phyloP scores from a whole-genome alignment of 2,329 filamentous ascomycete species.

The Colletotrichum incanum region DNA sequence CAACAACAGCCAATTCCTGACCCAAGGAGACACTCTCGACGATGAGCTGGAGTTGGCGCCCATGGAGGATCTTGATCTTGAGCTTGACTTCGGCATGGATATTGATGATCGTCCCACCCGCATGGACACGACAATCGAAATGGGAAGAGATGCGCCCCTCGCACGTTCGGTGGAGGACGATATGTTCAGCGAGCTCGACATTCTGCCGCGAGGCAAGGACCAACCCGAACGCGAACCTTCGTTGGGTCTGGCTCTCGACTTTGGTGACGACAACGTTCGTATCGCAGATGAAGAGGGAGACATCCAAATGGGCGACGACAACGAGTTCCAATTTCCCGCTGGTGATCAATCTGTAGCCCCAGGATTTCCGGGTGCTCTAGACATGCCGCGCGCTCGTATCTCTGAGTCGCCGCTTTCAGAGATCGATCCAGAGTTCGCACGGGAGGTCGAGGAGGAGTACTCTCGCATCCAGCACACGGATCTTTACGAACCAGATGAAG shows the following conservation, averaged over 20 bases:
- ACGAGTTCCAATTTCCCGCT: conserved; percentile 73
- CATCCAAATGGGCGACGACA: conserved; percentile 71
- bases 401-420: conserved; percentile 81
- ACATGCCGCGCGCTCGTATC: conserved; percentile 72
- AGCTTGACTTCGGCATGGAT: conserved; percentile 82
- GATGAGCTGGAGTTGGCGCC: conserved; percentile 70
- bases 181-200: conserved; percentile 76
- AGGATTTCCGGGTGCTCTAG: conserved; percentile 60
- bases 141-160: conserved; percentile 87
- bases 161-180: conserved; percentile 79
- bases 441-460: conserved; percentile 73
- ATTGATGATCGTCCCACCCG: conserved; percentile 74
- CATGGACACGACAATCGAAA: conserved; percentile 81
- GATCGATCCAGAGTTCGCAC: conserved; percentile 75
- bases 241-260: conserved; percentile 67
- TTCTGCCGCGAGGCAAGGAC: conserved; percentile 70
- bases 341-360: conserved; percentile 73
- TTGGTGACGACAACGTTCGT: conserved; percentile 69
- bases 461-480: conserved; percentile 67
- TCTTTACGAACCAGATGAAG: conserved; percentile 74
- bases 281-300: conserved; percentile 78
- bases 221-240: conserved; percentile 70
- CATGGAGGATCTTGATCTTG: conserved; percentile 78
- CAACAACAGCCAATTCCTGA: conserved; percentile 85
- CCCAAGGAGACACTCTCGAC: conserved; percentile 73